phyloP scores from a whole-genome alignment of 805 yeast species.

The Wickerhamiella parazyma region DNA sequence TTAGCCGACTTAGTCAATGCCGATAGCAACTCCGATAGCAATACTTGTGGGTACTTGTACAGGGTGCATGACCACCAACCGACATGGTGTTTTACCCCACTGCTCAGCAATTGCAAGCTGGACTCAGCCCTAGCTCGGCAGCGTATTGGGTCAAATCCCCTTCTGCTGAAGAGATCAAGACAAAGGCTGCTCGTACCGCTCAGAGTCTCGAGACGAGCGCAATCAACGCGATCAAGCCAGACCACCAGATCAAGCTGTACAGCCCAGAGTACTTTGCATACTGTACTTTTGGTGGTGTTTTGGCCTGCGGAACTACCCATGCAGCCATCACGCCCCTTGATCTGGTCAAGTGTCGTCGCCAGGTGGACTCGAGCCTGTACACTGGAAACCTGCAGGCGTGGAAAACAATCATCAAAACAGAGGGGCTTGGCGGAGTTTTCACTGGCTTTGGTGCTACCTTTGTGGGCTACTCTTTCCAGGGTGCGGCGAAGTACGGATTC shows the following conservation, averaged over 20 bases:
- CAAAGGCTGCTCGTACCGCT: conserved; percentile 19
- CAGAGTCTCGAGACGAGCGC: conserved; percentile 26
- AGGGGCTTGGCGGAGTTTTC: conserved; percentile 63
- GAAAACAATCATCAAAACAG: conserved; percentile 52
- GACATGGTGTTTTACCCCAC: conserved; percentile 31
- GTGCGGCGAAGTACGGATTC: conserved; percentile 94
- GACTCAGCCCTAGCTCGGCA: conserved; percentile 28
- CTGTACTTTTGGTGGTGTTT: conserved; percentile 62
- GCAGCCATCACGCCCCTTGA: conserved; percentile 87
- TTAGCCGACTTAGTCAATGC: too few relatives aligned
- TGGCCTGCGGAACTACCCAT: conserved; percentile 95
- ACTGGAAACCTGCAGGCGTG: conserved; percentile 72
- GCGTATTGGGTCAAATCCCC: conserved; percentile 27
- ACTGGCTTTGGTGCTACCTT: conserved; percentile 89
- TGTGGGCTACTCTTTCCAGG: conserved; percentile 88
- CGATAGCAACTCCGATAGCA: too few relatives aligned
- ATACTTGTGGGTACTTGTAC: too few relatives aligned
- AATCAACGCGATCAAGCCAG: conserved; percentile 24
- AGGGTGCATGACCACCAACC: too few relatives aligned
- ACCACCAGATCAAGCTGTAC: conserved; percentile 36
- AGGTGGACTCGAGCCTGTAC: conserved; percentile 65
- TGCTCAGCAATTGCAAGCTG: conserved; percentile 25
- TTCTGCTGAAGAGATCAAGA: conserved; percentile 18
- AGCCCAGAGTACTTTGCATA: conserved; percentile 53
- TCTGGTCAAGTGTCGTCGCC: conserved; percentile 84